A percentile compares a stretch with the other conserved stretches of the same genome.
Conservation (phyloP, 2,329 filamentous ascomycete genomes). For the Talaromyces sp. region DNA sequence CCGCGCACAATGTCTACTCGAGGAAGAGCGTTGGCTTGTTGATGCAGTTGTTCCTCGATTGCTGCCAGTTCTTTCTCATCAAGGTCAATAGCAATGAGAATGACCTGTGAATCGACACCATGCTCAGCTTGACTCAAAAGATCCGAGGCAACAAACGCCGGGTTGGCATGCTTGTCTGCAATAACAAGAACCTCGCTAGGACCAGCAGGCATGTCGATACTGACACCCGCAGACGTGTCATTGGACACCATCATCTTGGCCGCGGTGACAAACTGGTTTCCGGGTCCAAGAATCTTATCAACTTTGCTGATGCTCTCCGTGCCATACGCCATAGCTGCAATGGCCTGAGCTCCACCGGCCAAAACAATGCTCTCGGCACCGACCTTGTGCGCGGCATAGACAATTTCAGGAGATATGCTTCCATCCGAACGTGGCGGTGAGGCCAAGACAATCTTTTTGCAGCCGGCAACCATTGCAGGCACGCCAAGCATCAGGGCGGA, state of each 20-base stretch:
- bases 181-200: slow-evolving; percentile 96
- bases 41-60: slow-evolving; percentile 87
- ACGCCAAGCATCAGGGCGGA: slow-evolving; percentile 98
- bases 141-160: slow-evolving; percentile 92
- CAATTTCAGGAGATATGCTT: slow-evolving; percentile 89
- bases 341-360: slow-evolving; percentile 89
- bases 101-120: slow-evolving; percentile 91
- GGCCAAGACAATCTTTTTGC: slow-evolving; percentile 88
- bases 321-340: slow-evolving; percentile 95
- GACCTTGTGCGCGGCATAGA: slow-evolving; percentile 95
- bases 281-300: slow-evolving; percentile 96
- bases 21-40: slow-evolving; percentile 79
- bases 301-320: slow-evolving; percentile 93
- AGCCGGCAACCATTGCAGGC: slow-evolving; percentile 94
- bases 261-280: slow-evolving; percentile 97
- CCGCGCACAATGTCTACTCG: slow-evolving; percentile 89
- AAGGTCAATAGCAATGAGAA: slow-evolving; percentile 80
- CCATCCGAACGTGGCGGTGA: slow-evolving; percentile 87
- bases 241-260: slow-evolving; percentile 98
- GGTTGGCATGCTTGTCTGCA: slow-evolving; percentile 80
- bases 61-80: slow-evolving; percentile 65
- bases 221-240: slow-evolving; percentile 89
- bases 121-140: slow-evolving; percentile 94
- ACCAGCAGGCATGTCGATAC: slow-evolving; percentile 97
- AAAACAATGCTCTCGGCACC: slow-evolving; percentile 94